A percentile compares a stretch with the other conserved stretches of the same genome.
phyloP scores from a whole-genome alignment of 306 rosid species.

The Ceratonia siliqua region DNA sequence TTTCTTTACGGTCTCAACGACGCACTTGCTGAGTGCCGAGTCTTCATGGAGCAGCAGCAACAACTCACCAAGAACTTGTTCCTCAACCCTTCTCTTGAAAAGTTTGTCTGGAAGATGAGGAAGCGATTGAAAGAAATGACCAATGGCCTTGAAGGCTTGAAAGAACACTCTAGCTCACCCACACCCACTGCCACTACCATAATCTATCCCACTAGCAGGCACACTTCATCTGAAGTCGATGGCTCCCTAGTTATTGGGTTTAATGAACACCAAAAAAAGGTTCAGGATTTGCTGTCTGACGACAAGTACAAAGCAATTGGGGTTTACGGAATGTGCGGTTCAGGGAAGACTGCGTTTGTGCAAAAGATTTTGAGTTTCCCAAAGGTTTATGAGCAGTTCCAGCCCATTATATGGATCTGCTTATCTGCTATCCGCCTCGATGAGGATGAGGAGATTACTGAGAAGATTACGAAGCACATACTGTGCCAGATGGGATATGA shows the following conservation, averaged over 20 bases:
- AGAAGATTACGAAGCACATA: background rate
- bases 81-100: background rate
- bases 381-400: background rate
- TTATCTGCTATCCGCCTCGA: background rate
- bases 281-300: background rate
- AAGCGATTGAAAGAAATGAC: background rate
- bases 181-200: no score
- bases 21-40: background rate
- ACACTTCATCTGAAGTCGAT: background rate
- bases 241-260: background rate
- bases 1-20: conserved; percentile 4
- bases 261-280: background rate
- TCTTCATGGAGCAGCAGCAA: background rate
- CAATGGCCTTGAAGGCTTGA: background rate
- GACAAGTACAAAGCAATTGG: background rate
- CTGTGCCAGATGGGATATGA: background rate
- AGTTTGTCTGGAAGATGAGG: background rate
- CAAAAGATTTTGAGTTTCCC: background rate
- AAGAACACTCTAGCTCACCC: background rate
- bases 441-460: background rate
- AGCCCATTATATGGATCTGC: background rate
- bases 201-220: background rate
- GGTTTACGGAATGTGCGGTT: conserved; percentile 4
- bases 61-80: background rate
- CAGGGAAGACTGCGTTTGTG: conserved; percentile 15